phyloP scores from a whole-genome alignment of 75 land plant genomes.

The Cupressus sempervirens region DNA sequence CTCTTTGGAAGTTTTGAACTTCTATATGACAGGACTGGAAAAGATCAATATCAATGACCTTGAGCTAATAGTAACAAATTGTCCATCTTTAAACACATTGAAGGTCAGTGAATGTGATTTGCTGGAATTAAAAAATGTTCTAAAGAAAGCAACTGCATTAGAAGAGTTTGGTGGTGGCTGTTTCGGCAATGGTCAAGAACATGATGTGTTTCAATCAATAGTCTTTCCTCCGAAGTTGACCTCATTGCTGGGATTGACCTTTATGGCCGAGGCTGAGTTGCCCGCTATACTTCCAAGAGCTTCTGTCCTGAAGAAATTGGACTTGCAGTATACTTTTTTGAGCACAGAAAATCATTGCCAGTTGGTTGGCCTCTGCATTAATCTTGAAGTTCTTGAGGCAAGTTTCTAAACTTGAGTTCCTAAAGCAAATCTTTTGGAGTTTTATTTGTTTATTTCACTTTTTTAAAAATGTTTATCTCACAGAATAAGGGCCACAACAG shows the following conservation, averaged over 20 bases:
- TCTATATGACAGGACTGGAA: slow-evolving; percentile 63
- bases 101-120: slow-evolving; percentile 73
- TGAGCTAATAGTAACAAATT: slow-evolving; percentile 62
- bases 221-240: slow-evolving; percentile 53
- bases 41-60: slow-evolving; percentile 43
- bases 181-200: slow-evolving; percentile 16
- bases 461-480: not conserved
- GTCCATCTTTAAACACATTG: slow-evolving; percentile 56
- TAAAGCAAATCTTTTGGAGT: not conserved
- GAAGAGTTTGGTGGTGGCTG: slow-evolving; percentile 82
- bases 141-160: slow-evolving; percentile 40
- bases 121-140: slow-evolving; percentile 38
- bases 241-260: slow-evolving; percentile 56
- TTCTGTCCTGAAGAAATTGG: slow-evolving; percentile 57
- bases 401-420: not conserved
- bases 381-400: slow-evolving; percentile 92
- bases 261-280: slow-evolving; percentile 48
- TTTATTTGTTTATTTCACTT: not conserved
- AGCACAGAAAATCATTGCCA: slow-evolving; percentile 62
- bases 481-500: not conserved
- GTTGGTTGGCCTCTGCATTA: slow-evolving; percentile 73
- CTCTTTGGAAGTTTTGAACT: slow-evolving; percentile 62
- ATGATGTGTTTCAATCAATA: slow-evolving; percentile 20
- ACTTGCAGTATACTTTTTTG: slow-evolving; percentile 66
- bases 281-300: slow-evolving; percentile 59